Evolutionary conservation across 169 alveolate genomes (phyloP), one percentile per base, ranked within the genome.

Genomic region (Theileria equi): DNA sequence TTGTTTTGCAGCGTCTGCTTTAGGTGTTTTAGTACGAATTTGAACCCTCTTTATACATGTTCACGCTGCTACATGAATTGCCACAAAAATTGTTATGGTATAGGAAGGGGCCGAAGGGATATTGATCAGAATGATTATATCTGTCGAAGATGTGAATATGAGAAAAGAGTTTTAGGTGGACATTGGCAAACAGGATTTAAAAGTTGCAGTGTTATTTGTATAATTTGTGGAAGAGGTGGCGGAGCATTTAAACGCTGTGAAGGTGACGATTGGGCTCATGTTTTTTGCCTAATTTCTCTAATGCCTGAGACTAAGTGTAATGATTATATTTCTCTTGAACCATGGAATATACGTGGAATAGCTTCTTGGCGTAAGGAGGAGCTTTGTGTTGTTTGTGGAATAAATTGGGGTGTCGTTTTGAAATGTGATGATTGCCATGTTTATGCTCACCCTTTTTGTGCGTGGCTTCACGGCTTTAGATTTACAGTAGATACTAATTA

Each of bases 1-100:
- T 31, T 11, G 0, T 58, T 35, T 38, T 85, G 92, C 70, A 60
- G 80, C 45, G 82, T 85, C 16, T 85, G 92, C 54, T 85, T 73
- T 60, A 36, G 23, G 26, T 41, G 48, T 25, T 82, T 52, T 67
- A 65, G 71, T 17, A 76, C 47, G 48, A 55, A 79, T 58, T 66
- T 85, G 17, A 82, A 85, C 40, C 86, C 83, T 25, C n/a, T 85
- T n/a, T 41, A 40, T 25, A 80, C 90, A 16, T 85, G 92, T 62
- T 47, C 60, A 7, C 79, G 92, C 16, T 85, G 92, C 58, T 69
- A 49, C 31, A 58, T 85, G 62, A 40, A 65, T 23, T 53, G 50
- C 36, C 92, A 85, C 74, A 82, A 76, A 32, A 52, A 77, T 55
- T 85, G 92, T 55, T 85, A 85, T 54, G 90, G 87, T 23, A 71